phyloP scores from a whole-genome alignment of 768 basidiomycete species.

The Mycena alexandri region DNA sequence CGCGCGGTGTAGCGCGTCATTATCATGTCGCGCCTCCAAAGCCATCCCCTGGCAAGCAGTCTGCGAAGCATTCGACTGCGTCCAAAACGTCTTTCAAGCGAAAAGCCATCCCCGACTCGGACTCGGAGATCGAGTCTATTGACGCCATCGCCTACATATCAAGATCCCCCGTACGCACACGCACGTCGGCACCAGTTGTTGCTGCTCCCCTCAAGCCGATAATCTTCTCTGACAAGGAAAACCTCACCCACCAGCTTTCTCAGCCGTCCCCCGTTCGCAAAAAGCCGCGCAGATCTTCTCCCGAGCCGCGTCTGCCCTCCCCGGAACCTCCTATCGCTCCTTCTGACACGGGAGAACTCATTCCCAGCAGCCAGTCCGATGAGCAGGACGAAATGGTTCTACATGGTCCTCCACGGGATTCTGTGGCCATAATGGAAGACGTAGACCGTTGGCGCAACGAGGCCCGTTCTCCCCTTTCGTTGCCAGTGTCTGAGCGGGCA shows the following conservation, averaged over 20 bases:
- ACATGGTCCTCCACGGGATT: slow-evolving; percentile 44
- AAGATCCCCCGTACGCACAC: slow-evolving; percentile 40
- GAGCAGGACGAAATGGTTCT: slow-evolving; percentile 65
- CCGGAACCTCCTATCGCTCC: slow-evolving; percentile 34
- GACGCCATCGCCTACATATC: slow-evolving; percentile 47
- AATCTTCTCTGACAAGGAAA: slow-evolving; percentile 43
- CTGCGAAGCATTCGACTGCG: slow-evolving; percentile 24
- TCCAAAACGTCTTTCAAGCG: slow-evolving; percentile 42
- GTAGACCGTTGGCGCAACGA: slow-evolving; percentile 60
- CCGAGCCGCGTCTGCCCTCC: slow-evolving; percentile 37
- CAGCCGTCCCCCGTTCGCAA: slow-evolving; percentile 45
- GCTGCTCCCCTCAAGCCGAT: slow-evolving; percentile 23
- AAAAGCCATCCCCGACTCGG: slow-evolving; percentile 53
- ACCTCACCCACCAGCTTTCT: slow-evolving; percentile 33
- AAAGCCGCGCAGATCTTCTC: slow-evolving; percentile 54
- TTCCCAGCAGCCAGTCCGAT: slow-evolving; percentile 78
- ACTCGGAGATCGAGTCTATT: slow-evolving; percentile 49
- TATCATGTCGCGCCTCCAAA: slow-evolving; percentile 30
- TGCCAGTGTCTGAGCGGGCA: slow-evolving; percentile 22
- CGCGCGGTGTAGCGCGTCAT: slow-evolving; percentile 29
- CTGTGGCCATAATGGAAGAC: slow-evolving; percentile 47
- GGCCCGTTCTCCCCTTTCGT: slow-evolving; percentile 41
- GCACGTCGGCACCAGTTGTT: slow-evolving; percentile 21
- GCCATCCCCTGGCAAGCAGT: slow-evolving; percentile 12
- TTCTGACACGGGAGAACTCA: slow-evolving; percentile 49